Conservation (phyloP, 176 grass and related monocot species). For the Carex pumila region DNA sequence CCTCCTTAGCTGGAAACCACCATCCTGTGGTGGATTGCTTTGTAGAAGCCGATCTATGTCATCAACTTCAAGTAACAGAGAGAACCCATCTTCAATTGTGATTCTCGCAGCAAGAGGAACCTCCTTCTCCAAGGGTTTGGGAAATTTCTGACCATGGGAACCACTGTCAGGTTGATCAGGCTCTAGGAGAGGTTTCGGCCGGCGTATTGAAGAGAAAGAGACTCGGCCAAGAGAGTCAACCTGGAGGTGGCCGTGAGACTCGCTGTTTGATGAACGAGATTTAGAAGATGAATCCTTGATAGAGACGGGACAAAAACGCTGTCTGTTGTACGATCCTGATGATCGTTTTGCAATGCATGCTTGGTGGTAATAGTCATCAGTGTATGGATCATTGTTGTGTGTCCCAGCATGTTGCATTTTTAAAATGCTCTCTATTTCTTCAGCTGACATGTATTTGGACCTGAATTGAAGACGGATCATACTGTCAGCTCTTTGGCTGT, state of each 20-base stretch:
- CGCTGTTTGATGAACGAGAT: constrained; percentile 51
- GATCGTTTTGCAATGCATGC: constrained; percentile 88
- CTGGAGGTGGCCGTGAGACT: constrained; percentile 79
- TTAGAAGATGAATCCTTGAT: constrained; percentile 69
- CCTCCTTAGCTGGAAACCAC: constrained; percentile 67
- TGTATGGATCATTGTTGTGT: constrained; percentile 89
- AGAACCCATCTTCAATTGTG: constrained; percentile 81
- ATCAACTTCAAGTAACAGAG: constrained; percentile 87
- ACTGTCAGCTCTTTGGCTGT: constrained; percentile 53
- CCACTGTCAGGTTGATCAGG: constrained; percentile 52
- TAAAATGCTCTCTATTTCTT: constrained; percentile 93
- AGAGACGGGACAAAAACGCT: constrained; percentile 60
- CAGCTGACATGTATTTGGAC: constrained; percentile 96
- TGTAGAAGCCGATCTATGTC: constrained; percentile 79
- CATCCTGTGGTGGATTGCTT: constrained; percentile 75
- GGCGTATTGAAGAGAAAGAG: constrained; percentile 83
- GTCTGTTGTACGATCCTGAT: constrained; percentile 43
- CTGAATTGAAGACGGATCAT: constrained; percentile 48
- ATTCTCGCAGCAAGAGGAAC: constrained; percentile 78
- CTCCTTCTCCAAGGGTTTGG: constrained; percentile 83
- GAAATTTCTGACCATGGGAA: constrained; percentile 59
- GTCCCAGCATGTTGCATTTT: constrained; percentile 89
- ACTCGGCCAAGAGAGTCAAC: constrained; percentile 71
- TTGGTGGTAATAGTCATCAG: constrained; percentile 97
- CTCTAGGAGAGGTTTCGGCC: constrained; percentile 79